A percentile compares a stretch with the other conserved stretches of the same genome.
These are phyloP conservation scores for Orbilia brochopaga DNA, from an alignment of 2,329 filamentous ascomycete species.

Conservation along the genomic window DNA sequence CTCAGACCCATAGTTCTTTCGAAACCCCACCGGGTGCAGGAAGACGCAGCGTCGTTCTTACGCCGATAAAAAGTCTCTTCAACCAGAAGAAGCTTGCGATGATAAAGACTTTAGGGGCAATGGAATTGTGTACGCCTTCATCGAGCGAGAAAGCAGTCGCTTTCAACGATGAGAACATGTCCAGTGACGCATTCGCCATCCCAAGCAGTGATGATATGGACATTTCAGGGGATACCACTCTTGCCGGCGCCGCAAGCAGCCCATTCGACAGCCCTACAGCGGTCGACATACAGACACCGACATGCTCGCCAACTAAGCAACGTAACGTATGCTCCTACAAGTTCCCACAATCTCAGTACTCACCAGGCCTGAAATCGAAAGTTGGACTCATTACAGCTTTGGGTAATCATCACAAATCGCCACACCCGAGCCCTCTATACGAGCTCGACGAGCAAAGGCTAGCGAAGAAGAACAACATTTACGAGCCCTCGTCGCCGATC, in stretches of 20 bases:
- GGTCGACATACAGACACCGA: background rate
- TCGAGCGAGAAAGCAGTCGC: too few species aligned
- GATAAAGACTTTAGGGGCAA: background rate
- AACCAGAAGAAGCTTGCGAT: constrained; percentile 4
- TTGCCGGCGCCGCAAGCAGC: background rate
- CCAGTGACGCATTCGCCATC: too few species aligned
- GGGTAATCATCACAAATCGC: background rate
- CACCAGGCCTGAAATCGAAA: background rate
- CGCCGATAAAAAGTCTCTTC: constrained; percentile 7
- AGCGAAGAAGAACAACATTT: background rate
- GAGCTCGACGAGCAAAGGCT: background rate
- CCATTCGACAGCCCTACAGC: background rate
- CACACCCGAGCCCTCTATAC: background rate
- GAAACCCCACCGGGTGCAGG: constrained; percentile 6
- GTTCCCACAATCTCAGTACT: background rate
- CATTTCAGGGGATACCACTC: too few species aligned
- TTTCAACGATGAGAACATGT: too few species aligned
- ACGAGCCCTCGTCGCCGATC: background rate
- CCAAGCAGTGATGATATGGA: too few species aligned
- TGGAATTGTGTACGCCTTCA: too few species aligned
- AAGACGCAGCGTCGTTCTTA: background rate
- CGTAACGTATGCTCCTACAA: background rate
- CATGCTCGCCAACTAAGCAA: background rate
- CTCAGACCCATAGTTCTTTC: background rate
- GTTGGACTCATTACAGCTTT: background rate